Evolutionary conservation across 192 early-diverging fungal species (phyloP), one percentile per base, ranked within the genome.

Genomic region (Linnemannia exigua): DNA sequence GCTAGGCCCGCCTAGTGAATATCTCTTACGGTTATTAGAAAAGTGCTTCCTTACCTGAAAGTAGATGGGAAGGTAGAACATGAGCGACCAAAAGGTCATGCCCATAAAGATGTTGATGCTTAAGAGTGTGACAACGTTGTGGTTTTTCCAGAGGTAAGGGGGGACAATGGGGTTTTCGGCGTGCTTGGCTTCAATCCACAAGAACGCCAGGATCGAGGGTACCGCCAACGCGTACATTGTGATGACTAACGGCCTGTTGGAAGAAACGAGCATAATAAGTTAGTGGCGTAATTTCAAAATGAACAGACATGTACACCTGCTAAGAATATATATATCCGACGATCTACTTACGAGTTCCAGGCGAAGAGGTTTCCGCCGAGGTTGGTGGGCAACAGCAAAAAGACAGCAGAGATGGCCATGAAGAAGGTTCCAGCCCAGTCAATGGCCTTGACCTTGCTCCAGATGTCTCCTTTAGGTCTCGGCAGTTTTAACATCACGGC

Each of bases 21-120:
- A 67, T 90, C 92, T 44, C 28, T 12, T 25, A 25, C 28, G 58
- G 3, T 31, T 1, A 63, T 25, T 44, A 44, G 41, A 44, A 44
- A 44, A 44, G 41, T 9, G 41, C 3, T 46, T n/a, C 1, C 66
- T 28, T 86, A 97, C 89, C 82, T 96, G 93, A 81, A 97, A 96
- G 87, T 93, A 97, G n/a, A 92, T 87, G 37, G 94, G 93, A n/a
- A 95, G 84, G 88, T 96, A 97, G 72, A 93, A 96, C n/a, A 94
- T 91, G 1, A 93, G 81, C 7, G 88, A 89, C 76, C 90, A 92
- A 15, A 92, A 92, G 1, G 91, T 89, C 25, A 92, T 91, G 15
- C 93, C 90, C 75, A 91, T 91, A 75, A 96, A 94, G 66, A 94
- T 78, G 38, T 93, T 90, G 47, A 89, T 88, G 11, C 91, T 61